Evolutionary conservation across 352 stramenopile genomes (phyloP), one percentile per base, ranked within the genome.

Genomic region (Peronospora belbahrii): DNA sequence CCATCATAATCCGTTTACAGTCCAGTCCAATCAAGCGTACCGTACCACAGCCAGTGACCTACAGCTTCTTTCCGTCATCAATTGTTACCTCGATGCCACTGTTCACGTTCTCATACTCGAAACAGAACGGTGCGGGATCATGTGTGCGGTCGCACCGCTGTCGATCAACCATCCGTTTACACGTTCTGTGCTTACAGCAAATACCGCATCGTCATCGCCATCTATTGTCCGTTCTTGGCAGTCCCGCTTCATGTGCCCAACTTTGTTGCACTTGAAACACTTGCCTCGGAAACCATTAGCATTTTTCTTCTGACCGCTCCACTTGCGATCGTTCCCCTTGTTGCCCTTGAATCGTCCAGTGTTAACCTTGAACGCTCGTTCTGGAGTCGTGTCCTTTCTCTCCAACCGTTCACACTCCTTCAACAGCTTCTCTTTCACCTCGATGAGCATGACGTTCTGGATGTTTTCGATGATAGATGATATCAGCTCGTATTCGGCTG

Each of bases 391-490:
- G 4, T 50, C 19, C 24, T 59, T 46, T 20, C 43, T 64, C 7
- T 59, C 5, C 5, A 33, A 18, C 22, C 55, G 48, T 18, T 67
- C 41, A 15, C 50, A 48, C 18, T 54, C 44, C 47, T 58, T 64
- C 3, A 60, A 27, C 3, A 55, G 45, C 40, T 59, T 69, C 28
- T 69, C 59, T 33, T 50, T 67, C 2, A 55, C 51, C 7, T 58
- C 44, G 5, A 59, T 51, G 1, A 67, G 17, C 14, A 24, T 30
- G 4, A 46, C 14, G 4, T 33, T 32, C 14, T 46, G 36, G 6
- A 24, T 33, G 44, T 63, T 67, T 47, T 59, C 59, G 1, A 49
- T 14, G 22, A 56, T 48, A 1, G 42, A 58, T 15, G 28, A 24
- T 8, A 52, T 58, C n/a, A 52, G 14, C 15, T 52, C 50, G 37